These are phyloP conservation scores for Dichotomocladium elegans DNA, from an alignment of 371 early-diverging fungal genomes.

Conservation along the genomic window DNA sequence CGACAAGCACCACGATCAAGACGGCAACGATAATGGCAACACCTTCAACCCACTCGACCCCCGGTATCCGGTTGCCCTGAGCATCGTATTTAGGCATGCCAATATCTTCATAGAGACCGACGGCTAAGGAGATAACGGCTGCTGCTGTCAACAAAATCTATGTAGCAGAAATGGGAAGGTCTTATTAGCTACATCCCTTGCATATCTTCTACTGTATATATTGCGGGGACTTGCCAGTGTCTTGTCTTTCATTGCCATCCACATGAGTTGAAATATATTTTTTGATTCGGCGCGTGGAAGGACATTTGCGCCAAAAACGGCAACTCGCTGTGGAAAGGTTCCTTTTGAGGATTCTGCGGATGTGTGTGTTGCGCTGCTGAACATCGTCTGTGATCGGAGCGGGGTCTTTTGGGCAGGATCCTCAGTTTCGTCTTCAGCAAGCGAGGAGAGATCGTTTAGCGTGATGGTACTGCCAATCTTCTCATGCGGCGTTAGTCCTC, in stretches of 20 bases:
- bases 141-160: conserved; percentile 74
- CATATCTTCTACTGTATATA: too few relatives aligned
- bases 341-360: not conserved
- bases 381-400: conserved; percentile 10
- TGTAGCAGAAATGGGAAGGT: too few relatives aligned
- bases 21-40: conserved; percentile 79
- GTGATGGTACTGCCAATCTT: conserved; percentile 12
- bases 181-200: too few relatives aligned
- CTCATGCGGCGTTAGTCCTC: conserved; percentile 39
- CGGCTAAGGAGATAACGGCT: conserved; percentile 78
- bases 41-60: conserved; percentile 75
- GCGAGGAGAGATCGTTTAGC: too few relatives aligned
- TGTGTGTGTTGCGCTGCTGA: not conserved
- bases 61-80: conserved; percentile 30
- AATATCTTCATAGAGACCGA: conserved; percentile 86
- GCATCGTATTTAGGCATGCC: conserved; percentile 35
- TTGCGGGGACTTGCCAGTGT: conserved; percentile 57
- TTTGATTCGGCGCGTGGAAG: conserved; percentile 62
- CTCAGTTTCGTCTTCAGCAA: too few relatives aligned
- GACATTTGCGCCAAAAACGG: conserved; percentile 60
- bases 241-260: conserved; percentile 79
- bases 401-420: conserved; percentile 18
- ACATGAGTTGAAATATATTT: conserved; percentile 66
- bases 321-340: conserved; percentile 4
- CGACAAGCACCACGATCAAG: conserved; percentile 74